Conservation (phyloP, 805 yeast genomes). For the Nakazawaea wickerhamii region DNA sequence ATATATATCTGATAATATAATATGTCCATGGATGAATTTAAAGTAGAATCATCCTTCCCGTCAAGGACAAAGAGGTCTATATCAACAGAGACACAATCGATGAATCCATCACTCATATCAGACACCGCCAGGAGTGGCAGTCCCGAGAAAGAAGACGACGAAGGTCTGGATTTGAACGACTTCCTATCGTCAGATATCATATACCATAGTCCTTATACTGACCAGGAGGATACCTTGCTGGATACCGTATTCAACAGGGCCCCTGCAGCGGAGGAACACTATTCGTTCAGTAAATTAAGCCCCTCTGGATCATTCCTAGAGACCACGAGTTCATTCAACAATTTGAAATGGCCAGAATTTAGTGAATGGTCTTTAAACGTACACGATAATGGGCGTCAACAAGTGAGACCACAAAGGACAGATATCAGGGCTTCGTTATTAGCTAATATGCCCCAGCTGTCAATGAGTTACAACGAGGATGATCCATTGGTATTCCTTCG, state of each 20-base stretch:
- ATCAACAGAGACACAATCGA: not conserved
- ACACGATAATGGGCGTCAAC: not conserved
- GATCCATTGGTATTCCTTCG: slow-evolving; percentile 30
- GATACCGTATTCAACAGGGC: slow-evolving; percentile 18
- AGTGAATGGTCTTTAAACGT: not conserved
- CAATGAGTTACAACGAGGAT: slow-evolving; percentile 14
- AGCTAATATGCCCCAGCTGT: slow-evolving; percentile 6
- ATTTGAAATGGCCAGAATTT: not conserved
- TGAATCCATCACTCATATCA: not conserved
- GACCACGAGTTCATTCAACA: not conserved
- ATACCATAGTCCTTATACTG: slow-evolving; percentile 3
- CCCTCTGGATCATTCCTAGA: slow-evolving; percentile 2
- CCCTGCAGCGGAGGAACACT: slow-evolving; percentile 19
- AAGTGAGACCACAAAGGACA: not conserved
- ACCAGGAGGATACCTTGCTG: not conserved
- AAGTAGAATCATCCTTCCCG: slow-evolving; percentile 6
- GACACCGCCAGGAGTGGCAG: not conserved
- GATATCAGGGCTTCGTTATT: not conserved
- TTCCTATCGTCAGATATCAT: slow-evolving; percentile 1
- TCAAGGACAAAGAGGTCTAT: slow-evolving; percentile 1
- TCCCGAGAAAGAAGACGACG: not conserved
- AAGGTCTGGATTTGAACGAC: not conserved
- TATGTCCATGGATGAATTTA: not conserved
- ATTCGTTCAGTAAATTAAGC: slow-evolving; percentile 11
- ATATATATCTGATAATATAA: too few species aligned